Conservation (phyloP, 2,329 filamentous ascomycete species). For the Colletotrichum sp. region DNA sequence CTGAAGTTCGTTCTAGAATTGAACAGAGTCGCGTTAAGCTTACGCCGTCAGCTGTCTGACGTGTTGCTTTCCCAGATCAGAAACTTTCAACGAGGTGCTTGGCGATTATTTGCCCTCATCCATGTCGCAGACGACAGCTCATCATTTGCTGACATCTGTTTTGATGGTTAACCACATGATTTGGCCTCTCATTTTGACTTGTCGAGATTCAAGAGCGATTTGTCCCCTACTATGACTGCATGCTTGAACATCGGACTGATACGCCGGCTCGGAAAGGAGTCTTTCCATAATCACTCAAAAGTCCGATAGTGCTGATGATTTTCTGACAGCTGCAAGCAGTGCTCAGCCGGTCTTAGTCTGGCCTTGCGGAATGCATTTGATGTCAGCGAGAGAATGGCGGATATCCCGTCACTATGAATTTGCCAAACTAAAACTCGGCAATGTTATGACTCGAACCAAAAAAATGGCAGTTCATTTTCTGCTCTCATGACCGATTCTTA, state of each 20-base stretch:
- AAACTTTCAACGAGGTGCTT: background rate
- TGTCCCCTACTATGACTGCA: background rate
- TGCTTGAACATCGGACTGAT: background rate
- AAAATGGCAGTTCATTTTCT: background rate
- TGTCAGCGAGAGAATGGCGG: background rate
- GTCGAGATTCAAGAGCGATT: background rate
- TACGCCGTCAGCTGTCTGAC: background rate
- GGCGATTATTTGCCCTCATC: background rate
- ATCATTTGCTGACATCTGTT: background rate
- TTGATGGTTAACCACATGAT: background rate
- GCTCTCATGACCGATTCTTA: fast-evolving
- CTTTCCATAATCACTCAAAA: background rate
- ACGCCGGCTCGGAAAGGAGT: background rate
- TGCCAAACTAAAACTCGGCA: background rate
- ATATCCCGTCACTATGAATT: background rate
- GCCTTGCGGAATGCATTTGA: background rate
- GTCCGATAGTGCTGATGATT: background rate
- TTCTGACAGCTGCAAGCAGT: background rate
- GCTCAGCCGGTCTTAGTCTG: background rate
- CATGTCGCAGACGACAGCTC: background rate
- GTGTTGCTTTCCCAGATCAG: background rate
- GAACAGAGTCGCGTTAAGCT: background rate
- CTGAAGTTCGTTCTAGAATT: background rate
- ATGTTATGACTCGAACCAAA: background rate
- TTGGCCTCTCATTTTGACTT: background rate